Percentiles rank a stretch among this genome's conserved stretches.
These are phyloP conservation scores for Blastomyces percursus DNA, from an alignment of 2,329 filamentous ascomycete genomes.

Conservation along the genomic window DNA sequence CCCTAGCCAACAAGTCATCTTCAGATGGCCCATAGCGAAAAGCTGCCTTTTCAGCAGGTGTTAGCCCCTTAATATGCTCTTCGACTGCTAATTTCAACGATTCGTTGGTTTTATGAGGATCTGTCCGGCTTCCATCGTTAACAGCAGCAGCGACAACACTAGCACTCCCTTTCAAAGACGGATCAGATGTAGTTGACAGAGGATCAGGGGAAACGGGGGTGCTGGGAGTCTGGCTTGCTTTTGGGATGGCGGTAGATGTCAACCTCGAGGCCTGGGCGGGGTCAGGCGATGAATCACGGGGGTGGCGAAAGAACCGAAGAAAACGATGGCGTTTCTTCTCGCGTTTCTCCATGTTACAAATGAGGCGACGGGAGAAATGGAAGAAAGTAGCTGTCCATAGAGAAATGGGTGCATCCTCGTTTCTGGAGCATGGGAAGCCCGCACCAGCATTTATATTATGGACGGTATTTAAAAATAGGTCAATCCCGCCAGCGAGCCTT, in stretches of 20 bases:
- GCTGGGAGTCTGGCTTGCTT: neutral
- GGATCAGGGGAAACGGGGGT: neutral
- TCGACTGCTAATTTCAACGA: constrained; percentile 2
- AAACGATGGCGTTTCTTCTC: neutral
- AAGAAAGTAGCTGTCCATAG: neutral
- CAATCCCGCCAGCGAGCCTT: neutral
- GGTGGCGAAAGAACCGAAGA: neutral
- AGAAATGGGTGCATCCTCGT: neutral
- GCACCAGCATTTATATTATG: neutral
- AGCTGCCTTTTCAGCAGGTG: neutral
- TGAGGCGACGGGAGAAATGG: neutral
- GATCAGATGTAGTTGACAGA: neutral
- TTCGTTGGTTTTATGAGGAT: neutral
- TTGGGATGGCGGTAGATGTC: neutral
- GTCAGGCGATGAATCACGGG: neutral
- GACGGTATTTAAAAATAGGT: neutral
- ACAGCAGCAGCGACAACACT: neutral
- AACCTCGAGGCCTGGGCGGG: neutral
- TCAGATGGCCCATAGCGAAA: constrained; percentile 1
- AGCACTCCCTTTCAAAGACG: neutral
- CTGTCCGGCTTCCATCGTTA: neutral
- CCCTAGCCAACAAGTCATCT: neutral
- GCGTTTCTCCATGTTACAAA: neutral
- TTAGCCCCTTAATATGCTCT: neutral
- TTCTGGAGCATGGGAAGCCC: neutral